These are phyloP conservation scores for Barnettozyma siamensis DNA, from an alignment of 805 yeast genomes.

Conservation along the genomic window DNA sequence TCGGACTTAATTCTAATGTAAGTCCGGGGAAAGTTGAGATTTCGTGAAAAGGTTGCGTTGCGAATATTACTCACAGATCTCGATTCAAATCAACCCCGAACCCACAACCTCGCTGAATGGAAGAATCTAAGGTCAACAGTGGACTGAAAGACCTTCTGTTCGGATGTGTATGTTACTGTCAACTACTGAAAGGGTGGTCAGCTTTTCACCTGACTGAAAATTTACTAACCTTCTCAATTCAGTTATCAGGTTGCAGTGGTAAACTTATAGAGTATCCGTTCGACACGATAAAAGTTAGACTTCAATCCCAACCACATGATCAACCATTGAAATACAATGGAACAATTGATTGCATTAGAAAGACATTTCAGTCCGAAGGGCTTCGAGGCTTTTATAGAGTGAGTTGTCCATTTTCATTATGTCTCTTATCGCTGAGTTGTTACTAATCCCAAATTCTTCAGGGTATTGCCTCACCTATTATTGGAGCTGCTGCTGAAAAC, in stretches of 20 bases:
- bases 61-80: no score
- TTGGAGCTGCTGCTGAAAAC: slow-evolving; percentile 88
- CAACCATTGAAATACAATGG: slow-evolving; percentile 43
- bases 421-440: no score
- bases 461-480: slow-evolving; percentile 74
- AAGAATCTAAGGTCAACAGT: background rate
- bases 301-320: slow-evolving; percentile 66
- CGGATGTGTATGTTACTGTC: slow-evolving; percentile 6
- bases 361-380: slow-evolving; percentile 68
- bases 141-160: slow-evolving; percentile 6
- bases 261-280: slow-evolving; percentile 87
- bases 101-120: background rate
- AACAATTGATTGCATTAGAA: slow-evolving; percentile 58
- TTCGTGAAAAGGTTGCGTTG: no score
- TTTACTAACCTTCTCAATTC: slow-evolving; percentile 18
- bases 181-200: no score
- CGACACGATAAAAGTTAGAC: slow-evolving; percentile 85
- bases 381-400: slow-evolving; percentile 67
- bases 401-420: no score
- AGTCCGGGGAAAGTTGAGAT: no score
- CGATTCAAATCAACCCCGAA: no score
- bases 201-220: no score
- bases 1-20: no score
- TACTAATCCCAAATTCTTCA: background rate
- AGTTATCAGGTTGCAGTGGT: slow-evolving; percentile 70